These are phyloP conservation scores for Chlamydomonas sphaeroides DNA, from an alignment of 139 green algal genomes.

Conservation along the genomic window DNA sequence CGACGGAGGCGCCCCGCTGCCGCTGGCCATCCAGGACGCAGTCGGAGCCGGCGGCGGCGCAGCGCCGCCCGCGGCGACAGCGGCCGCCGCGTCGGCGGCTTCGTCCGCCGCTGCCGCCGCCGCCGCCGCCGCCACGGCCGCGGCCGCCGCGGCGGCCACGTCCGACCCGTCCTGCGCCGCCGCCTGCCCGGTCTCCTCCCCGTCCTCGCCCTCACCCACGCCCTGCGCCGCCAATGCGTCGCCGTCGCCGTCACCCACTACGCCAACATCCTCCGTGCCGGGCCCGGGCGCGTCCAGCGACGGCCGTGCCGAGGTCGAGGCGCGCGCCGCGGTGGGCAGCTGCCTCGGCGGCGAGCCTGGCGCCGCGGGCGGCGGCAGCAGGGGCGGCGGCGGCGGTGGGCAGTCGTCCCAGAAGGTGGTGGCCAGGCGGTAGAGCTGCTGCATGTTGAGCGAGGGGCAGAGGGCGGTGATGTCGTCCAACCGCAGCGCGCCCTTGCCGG, in stretches of 20 bases:
- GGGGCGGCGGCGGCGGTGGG: neutral
- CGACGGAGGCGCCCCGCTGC: too few relatives aligned
- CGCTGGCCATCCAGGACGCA: neutral
- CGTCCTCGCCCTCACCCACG: neutral
- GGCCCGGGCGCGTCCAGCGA: neutral
- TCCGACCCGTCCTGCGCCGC: neutral
- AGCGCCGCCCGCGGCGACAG: neutral
- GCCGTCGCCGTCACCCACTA: neutral
- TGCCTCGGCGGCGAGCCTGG: too few relatives aligned
- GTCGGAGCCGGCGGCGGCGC: neutral
- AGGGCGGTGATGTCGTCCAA: conserved; percentile 51
- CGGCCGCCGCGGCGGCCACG: neutral
- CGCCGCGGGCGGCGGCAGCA: neutral
- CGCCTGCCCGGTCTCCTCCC: neutral
- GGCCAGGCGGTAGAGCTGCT: conserved; percentile 62
- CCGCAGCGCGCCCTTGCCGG: conserved; percentile 39
- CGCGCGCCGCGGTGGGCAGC: too few relatives aligned
- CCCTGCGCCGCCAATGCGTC: neutral
- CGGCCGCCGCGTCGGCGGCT: neutral
- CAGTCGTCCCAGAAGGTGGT: conserved; percentile 61
- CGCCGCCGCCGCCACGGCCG: neutral
- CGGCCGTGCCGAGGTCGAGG: too few relatives aligned
- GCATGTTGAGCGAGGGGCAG: conserved; percentile 51
- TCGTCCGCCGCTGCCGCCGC: neutral
- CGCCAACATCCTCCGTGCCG: neutral